A percentile compares a stretch with the other conserved stretches of the same genome.
These are phyloP conservation scores for Talaromyces rugulosus DNA, from an alignment of 2,329 filamentous ascomycete genomes.

Conservation along the genomic window DNA sequence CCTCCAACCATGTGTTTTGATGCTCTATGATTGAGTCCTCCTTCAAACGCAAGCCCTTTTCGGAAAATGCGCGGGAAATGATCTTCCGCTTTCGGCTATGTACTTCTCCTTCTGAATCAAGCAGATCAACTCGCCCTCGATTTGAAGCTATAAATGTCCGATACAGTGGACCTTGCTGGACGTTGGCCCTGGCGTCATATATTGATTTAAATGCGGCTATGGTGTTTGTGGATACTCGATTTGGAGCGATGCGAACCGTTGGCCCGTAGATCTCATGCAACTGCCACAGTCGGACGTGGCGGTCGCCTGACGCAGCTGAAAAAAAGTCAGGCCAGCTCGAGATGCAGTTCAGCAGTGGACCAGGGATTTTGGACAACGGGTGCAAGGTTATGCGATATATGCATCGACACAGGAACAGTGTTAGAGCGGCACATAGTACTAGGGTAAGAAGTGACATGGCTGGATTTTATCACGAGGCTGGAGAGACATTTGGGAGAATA, in stretches of 20 bases:
- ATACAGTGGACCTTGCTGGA: neutral
- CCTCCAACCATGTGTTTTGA: neutral
- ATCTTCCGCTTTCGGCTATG: neutral
- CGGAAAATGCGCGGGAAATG: neutral
- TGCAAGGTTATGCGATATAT: neutral
- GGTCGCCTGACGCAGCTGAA: neutral
- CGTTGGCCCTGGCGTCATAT: neutral
- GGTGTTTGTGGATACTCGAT: neutral
- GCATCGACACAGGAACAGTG: neutral
- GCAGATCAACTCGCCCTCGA: neutral
- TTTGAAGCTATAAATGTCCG: neutral
- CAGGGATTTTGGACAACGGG: neutral
- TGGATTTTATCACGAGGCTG: too few species aligned
- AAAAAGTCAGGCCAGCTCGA: neutral
- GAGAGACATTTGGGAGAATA: too few species aligned
- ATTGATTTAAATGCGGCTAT: neutral
- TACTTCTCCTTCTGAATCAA: neutral
- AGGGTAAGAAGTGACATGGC: too few species aligned
- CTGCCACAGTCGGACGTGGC: neutral
- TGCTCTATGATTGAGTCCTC: neutral
- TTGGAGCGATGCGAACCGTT: neutral
- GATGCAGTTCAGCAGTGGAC: neutral
- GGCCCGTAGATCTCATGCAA: neutral
- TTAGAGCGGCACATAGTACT: neutral
- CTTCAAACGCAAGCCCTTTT: neutral